Base-by-base conservation (phyloP, 2,329 filamentous ascomycete genomes). In the Trichocomaceae sp. region DNA sequence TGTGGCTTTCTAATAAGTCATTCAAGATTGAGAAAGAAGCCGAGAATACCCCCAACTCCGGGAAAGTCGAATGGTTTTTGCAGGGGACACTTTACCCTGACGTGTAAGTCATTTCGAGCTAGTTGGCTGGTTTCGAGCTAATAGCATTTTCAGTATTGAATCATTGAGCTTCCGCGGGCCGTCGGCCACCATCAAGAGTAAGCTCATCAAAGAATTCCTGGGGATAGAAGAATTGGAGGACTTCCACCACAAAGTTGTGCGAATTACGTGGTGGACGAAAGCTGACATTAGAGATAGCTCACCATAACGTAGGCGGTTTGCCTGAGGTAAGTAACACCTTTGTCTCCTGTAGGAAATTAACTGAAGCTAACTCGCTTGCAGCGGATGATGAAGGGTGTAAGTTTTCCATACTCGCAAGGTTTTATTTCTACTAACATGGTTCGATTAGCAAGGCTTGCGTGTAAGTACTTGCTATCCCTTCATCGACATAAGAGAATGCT, bases 51-150 rank as follows among this genome's bases (percentile, higher is more conserved):
- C 71, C 78, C 1, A 78, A 79, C 52, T 84, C 83, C n/a, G 88
- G 87, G 33, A 84, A 86, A 64, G 86, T 96, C 39, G 83, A 89
- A 63, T 96, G 83, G 80, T 87, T 96, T 66, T 78, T 96, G 9
- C 91, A 96, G 73, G 90, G 90, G 17, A 93, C 88, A 8, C 78
- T 93, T 22, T 92, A 90, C 71, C 86, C 85, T 1, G 54, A 56
- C n/a, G 54, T 56, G 41, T 50, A 50, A 50, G 47, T 29, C 12
- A 17, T 26, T 37, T 39, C 15, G 47, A 17, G 5, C 17, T 3
- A 8, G 31, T n/a, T 8, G 8, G 8, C 5, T 7, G 4, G 5
- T n/a, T 12, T 13, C 15, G 41, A 13, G 33, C 47, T 50, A 13
- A 50, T 37, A 2, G 9, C 4, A 19, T 19, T 29, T n/a, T n/a